Conservation (phyloP, 305 asterid genomes). For the Solanum hybrid region DNA sequence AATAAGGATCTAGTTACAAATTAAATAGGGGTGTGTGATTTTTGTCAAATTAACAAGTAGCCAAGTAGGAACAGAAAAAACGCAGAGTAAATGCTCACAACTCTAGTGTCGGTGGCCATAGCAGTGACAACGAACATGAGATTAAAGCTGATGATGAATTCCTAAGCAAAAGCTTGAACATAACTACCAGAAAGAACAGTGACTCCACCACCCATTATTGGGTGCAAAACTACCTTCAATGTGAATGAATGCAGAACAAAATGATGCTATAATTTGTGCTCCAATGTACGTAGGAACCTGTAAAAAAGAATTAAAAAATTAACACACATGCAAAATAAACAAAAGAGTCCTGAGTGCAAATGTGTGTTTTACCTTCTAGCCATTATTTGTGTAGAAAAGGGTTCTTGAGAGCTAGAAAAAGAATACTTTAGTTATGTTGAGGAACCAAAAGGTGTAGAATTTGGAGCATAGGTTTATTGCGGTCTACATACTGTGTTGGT, state of each 20-base stretch:
- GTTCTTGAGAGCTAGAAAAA: neutral
- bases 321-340: neutral
- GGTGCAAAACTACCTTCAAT: constrained; percentile 53
- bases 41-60: too few relatives aligned
- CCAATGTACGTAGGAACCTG: constrained; percentile 70
- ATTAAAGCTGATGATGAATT: constrained; percentile 68
- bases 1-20: too few relatives aligned
- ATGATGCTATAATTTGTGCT: constrained; percentile 66
- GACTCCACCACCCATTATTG: constrained; percentile 74
- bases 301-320: neutral
- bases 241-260: constrained; percentile 53
- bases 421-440: neutral
- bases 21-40: too few relatives aligned
- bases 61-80: neutral
- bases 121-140: constrained; percentile 95
- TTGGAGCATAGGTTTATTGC: neutral
- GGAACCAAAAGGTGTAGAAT: neutral
- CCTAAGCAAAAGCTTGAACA: constrained; percentile 67
- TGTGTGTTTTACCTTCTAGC: neutral
- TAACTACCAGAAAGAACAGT: constrained; percentile 49
- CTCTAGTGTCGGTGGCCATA: constrained; percentile 85
- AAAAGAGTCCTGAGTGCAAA: neutral
- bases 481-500: neutral
- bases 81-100: constrained; percentile 26
- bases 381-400: neutral